Evolutionary conservation across 2,329 filamentous ascomycete species (phyloP), one percentile per base, ranked within the genome.

Genomic region (Calonectria honghensis): DNA sequence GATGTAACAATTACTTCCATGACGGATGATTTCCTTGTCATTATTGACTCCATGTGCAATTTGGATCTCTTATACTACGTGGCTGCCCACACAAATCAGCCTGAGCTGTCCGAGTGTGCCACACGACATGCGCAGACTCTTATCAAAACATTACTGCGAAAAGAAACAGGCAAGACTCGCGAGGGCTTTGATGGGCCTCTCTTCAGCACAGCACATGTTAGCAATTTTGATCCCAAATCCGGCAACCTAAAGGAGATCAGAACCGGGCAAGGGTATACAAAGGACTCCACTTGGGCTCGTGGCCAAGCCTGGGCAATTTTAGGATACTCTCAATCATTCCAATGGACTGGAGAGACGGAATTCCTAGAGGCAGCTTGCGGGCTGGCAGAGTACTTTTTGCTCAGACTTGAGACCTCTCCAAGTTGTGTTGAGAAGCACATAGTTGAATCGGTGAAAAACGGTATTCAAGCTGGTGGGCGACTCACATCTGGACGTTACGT

Each of bases 291-390:
- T 0, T 90, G 89, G 89, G 84, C 86, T 6, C 85, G 89, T 16
- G 89, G 89, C 2, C 89, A 90, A 70, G 88, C 88, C 0, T 90
- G 89, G 89, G 85, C 84, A 0, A 87, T 90, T 20, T 81, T 89
- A 20, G 89, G 89, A 0, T 90, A 89, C 65, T 84, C 88, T 0
- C 88, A 90, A 74, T 86, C 87, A 0, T 90, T 88, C 70, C 79
- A 80, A 39, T 90, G 88, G 87, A 90, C 89, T 0, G 85, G 85
- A 14, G 85, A 89, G 1, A 27, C 72, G 0, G 82, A 82, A 2
- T 90, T 89, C 64, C 81, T 90, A 0, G 79, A 86, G 0, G 87
- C 88, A 0, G 86, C 90, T 0, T 84, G 85, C 5, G 84, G 84
- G 0, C 81, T 89, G 45, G 87, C 88, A 1, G 84, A 89, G 48